These are phyloP conservation scores for Salix exigua DNA, from an alignment of 345 rosid species.

Conservation along the genomic window DNA sequence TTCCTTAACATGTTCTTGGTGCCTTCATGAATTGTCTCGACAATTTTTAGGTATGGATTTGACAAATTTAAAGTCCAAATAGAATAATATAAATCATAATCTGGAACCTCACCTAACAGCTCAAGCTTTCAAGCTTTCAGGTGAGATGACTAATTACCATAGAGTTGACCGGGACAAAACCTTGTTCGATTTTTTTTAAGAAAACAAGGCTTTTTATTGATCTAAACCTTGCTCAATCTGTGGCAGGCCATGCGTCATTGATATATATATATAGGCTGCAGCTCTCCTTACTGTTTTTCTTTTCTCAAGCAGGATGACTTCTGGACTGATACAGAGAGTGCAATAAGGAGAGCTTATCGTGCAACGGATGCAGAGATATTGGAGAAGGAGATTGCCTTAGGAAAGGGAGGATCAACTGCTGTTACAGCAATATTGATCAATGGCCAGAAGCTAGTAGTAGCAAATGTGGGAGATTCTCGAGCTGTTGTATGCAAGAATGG, in stretches of 20 bases:
- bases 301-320: conserved; percentile 52
- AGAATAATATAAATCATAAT: too few relatives aligned
- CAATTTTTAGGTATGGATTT: too few relatives aligned
- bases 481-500: conserved; percentile 72
- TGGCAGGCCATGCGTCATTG: neutral
- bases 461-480: conserved; percentile 90
- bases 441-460: conserved; percentile 67
- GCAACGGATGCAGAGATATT: conserved; percentile 64
- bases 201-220: too few relatives aligned
- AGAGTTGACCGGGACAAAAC: too few relatives aligned
- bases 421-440: conserved; percentile 80
- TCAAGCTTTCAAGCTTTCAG: too few relatives aligned
- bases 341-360: conserved; percentile 66
- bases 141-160: too few relatives aligned
- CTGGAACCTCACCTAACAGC: too few relatives aligned
- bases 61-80: too few relatives aligned
- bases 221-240: too few relatives aligned
- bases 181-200: too few relatives aligned
- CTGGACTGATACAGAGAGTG: conserved; percentile 60
- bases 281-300: neutral
- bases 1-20: too few relatives aligned
- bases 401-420: conserved; percentile 90
- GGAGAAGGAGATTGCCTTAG: conserved; percentile 47
- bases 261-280: neutral
- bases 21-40: too few relatives aligned